These are phyloP conservation scores for Oropetium thomaeum DNA, from an alignment of 176 grass and related monocot genomes.

Conservation along the genomic window DNA sequence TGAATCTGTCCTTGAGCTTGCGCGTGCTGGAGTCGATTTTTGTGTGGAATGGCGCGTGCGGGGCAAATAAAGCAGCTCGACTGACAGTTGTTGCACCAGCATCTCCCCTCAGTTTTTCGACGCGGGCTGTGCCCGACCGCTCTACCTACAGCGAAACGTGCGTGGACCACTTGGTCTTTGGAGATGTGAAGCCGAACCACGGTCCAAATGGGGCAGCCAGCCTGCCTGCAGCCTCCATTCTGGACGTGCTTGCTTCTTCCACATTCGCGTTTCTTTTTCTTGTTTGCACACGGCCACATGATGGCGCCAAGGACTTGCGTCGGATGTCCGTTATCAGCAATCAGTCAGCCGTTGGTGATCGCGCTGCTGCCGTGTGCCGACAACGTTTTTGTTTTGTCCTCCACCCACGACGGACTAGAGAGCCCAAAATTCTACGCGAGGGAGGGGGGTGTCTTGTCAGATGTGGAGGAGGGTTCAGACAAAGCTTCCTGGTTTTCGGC, in stretches of 20 bases:
- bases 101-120: not conserved
- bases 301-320: too few species aligned
- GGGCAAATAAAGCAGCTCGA: too few species aligned
- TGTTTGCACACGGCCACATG: too few species aligned
- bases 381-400: too few species aligned
- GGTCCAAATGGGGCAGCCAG: not conserved
- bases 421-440: not conserved
- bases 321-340: too few species aligned
- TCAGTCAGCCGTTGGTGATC: too few species aligned
- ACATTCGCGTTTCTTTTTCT: too few species aligned
- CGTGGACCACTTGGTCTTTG: too few species aligned
- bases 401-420: not conserved
- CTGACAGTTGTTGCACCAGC: not conserved
- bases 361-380: too few species aligned
- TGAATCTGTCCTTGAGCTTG: not conserved
- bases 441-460: too few species aligned
- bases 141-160: not conserved
- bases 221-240: not conserved
- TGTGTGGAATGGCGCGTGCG: not conserved
- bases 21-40: not conserved
- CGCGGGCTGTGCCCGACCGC: not conserved
- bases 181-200: not conserved
- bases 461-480: not conserved
- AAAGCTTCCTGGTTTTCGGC: not conserved
- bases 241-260: not conserved